Evolutionary conservation across 2,329 filamentous ascomycete species (phyloP).

Genomic region (Beauveria varroae): DNA sequence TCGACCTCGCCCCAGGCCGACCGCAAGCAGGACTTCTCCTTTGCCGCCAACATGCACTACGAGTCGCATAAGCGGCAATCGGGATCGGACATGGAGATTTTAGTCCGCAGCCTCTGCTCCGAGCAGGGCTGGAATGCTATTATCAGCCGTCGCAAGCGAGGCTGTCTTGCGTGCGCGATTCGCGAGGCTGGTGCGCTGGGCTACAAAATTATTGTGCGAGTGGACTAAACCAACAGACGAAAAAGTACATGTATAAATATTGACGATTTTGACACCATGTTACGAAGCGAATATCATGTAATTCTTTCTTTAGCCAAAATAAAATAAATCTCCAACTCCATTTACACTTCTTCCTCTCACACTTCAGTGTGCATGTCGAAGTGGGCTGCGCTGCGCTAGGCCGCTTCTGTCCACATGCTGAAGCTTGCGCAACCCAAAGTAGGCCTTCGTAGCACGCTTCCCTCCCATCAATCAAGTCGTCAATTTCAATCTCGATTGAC

Average conservation of each 20-base stretch:
- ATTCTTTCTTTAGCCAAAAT: not conserved
- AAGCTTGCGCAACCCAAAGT: constrained; percentile 1
- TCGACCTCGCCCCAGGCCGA: constrained; percentile 22
- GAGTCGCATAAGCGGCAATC: constrained; percentile 51
- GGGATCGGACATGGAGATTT: constrained; percentile 59
- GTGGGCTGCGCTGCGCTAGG: not conserved
- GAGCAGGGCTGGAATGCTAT: constrained; percentile 68
- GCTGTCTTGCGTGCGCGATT: constrained; percentile 67
- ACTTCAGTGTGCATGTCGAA: not conserved
- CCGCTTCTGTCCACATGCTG: not conserved
- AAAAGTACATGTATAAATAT: not conserved
- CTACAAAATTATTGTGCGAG: constrained; percentile 58
- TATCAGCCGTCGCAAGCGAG: constrained; percentile 57
- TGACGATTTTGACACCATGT: not conserved
- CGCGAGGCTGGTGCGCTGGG: constrained; percentile 65
- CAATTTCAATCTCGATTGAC: not conserved
- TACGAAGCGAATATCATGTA: constrained; percentile 4
- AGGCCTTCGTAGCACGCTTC: not conserved
- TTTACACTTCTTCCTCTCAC: not conserved
- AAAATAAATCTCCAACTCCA: not conserved
- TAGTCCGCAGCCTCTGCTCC: constrained; percentile 66
- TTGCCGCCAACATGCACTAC: constrained; percentile 46
- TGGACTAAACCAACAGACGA: constrained; percentile 32
- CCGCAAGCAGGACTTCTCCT: constrained; percentile 31
- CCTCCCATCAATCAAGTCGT: not conserved